phyloP scores from a whole-genome alignment of 805 yeast genomes.

The Sugiyamaella lignohabitans region DNA sequence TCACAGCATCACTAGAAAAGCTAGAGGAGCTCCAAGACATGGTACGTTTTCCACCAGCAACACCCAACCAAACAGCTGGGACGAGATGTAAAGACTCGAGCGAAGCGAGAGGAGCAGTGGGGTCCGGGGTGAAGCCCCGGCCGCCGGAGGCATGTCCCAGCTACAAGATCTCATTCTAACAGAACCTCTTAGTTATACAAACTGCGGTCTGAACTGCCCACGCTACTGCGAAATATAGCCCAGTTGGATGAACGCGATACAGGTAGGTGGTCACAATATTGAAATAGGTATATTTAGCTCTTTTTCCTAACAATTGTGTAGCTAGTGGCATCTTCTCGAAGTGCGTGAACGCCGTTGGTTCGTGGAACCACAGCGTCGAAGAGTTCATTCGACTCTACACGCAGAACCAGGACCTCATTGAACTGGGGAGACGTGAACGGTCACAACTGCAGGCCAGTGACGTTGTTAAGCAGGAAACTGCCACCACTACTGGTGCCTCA shows the following conservation, averaged over 20 bases:
- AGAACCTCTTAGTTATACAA: conserved; percentile 7
- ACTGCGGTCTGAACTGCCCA: conserved; percentile 18
- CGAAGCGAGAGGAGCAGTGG: too few species aligned
- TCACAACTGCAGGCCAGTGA: neutral
- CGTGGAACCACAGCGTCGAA: conserved; percentile 12
- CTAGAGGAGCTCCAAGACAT: conserved; percentile 13
- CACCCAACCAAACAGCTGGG: too few species aligned
- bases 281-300: too few species aligned
- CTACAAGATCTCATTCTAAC: too few species aligned
- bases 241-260: conserved; percentile 19
- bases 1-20: conserved; percentile 1
- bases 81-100: too few species aligned
- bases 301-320: neutral
- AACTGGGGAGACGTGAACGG: conserved; percentile 10
- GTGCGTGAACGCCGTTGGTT: conserved; percentile 9
- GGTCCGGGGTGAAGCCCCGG: too few species aligned
- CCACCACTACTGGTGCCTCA: conserved; percentile 2
- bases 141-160: too few species aligned
- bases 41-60: neutral
- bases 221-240: conserved; percentile 15
- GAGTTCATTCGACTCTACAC: conserved; percentile 11
- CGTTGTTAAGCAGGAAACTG: conserved; percentile 1
- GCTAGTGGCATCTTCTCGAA: conserved; percentile 12
- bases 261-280: conserved; percentile 6
- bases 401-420: conserved; percentile 7